These are phyloP conservation scores for Cyclotella choctawhatcheeana DNA, from an alignment of 108 stramenopile species.

Conservation along the genomic window DNA sequence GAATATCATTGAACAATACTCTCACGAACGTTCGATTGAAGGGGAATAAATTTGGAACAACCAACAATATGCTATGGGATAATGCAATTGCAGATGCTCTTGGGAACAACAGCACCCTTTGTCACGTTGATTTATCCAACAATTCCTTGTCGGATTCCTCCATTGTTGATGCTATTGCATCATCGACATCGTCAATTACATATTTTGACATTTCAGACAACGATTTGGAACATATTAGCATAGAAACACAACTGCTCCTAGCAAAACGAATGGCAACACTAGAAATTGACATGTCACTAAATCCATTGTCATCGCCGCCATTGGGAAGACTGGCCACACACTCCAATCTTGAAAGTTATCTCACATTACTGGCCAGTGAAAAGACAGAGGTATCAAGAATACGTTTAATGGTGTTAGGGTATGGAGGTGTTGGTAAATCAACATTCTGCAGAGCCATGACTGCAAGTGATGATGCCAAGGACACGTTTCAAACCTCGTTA, in stretches of 20 bases:
- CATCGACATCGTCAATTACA: not conserved
- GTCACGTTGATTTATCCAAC: conserved; percentile 17
- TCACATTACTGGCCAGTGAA: conserved; percentile 15
- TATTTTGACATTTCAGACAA: conserved; percentile 25
- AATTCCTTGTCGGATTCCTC: conserved; percentile 15
- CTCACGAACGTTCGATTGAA: conserved; percentile 7
- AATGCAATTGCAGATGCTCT: conserved; percentile 12
- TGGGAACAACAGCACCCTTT: not conserved
- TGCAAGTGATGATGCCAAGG: not conserved
- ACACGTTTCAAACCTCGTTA: conserved; percentile 11
- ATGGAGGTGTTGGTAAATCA: conserved; percentile 20
- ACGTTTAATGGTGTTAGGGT: conserved; percentile 21
- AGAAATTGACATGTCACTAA: conserved; percentile 18
- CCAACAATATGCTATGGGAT: not conserved
- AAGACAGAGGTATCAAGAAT: conserved; percentile 23
- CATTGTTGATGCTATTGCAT: conserved; percentile 19
- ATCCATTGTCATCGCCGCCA: conserved; percentile 24
- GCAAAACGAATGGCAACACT: conserved; percentile 10
- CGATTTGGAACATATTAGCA: conserved; percentile 23
- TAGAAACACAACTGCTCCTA: conserved; percentile 18
- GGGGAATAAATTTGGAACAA: conserved; percentile 8
- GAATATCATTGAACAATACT: conserved; percentile 1
- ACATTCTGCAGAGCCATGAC: conserved; percentile 21
- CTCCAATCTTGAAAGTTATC: conserved; percentile 11
- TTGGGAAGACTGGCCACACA: conserved; percentile 19